Percentiles rank a stretch among this genome's conserved stretches.
Evolutionary conservation across 148 eudicot species (phyloP).

Genomic region (Persicaria maculosa): DNA sequence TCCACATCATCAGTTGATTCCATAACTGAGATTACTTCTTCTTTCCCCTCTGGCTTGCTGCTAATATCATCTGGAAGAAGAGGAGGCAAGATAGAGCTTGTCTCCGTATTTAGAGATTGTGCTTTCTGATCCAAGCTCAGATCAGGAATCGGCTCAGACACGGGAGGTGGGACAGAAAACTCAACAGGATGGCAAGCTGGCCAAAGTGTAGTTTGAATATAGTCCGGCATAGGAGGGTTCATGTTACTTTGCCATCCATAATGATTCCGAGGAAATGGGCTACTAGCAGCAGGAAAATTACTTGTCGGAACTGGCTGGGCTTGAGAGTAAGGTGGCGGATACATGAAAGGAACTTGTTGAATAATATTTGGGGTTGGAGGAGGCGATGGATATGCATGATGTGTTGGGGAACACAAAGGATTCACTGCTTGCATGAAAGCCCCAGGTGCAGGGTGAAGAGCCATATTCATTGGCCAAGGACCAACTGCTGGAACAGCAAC

Average conservation of each 20-base stretch:
- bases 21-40: conserved; percentile 37
- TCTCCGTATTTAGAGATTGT: conserved; percentile 35
- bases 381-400: conserved; percentile 79
- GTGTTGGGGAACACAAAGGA: conserved; percentile 72
- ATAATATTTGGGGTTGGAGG: conserved; percentile 83
- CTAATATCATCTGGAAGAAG: conserved; percentile 47
- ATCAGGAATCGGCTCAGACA: conserved; percentile 51
- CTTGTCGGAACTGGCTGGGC: conserved; percentile 55
- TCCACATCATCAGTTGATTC: conserved; percentile 33
- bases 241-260: conserved; percentile 77
- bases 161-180: conserved; percentile 54
- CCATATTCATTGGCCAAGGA: conserved; percentile 87
- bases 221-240: conserved; percentile 41
- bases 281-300: conserved; percentile 40
- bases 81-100: conserved; percentile 30
- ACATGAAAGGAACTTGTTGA: conserved; percentile 70
- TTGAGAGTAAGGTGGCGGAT: conserved; percentile 86
- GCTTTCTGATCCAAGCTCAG: conserved; percentile 35
- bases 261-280: conserved; percentile 62
- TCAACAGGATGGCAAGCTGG: conserved; percentile 65
- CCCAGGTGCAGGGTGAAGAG: conserved; percentile 59
- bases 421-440: conserved; percentile 39
- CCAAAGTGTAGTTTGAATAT: conserved; percentile 56
- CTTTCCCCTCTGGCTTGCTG: conserved; percentile 34
- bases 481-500: conserved; percentile 45